These are phyloP conservation scores for Halophytophthora batemanensis DNA, from an alignment of 352 stramenopile genomes.

Conservation along the genomic window DNA sequence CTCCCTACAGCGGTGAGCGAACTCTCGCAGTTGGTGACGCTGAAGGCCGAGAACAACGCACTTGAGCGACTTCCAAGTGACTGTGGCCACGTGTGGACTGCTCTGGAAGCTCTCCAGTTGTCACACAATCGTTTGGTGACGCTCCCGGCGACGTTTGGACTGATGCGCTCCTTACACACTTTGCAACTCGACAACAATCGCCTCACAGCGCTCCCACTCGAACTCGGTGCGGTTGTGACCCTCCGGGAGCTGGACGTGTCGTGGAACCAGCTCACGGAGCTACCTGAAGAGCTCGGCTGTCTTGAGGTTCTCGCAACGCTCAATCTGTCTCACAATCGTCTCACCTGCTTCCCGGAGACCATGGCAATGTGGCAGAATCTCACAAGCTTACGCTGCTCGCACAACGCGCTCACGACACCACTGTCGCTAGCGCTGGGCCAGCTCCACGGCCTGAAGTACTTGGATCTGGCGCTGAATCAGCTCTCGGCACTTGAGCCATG, in stretches of 20 bases:
- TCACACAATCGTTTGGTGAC: constrained; percentile 43
- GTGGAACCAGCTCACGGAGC: constrained; percentile 47
- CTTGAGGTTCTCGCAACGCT: constrained; percentile 35
- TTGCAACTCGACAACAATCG: constrained; percentile 44
- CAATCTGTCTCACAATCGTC: constrained; percentile 52
- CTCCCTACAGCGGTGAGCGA: constrained; percentile 27
- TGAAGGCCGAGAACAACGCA: constrained; percentile 38
- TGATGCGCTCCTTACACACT: constrained; percentile 28
- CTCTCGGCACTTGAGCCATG: constrained; percentile 45
- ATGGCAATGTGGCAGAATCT: constrained; percentile 50
- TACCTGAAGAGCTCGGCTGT: constrained; percentile 67
- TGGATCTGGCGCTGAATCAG: constrained; percentile 57
- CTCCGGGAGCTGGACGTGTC: constrained; percentile 50
- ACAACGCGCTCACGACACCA: constrained; percentile 46
- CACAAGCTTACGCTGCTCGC: constrained; percentile 34
- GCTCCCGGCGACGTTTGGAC: constrained; percentile 42
- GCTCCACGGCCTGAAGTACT: constrained; percentile 38
- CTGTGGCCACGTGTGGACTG: constrained; percentile 20
- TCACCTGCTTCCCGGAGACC: constrained; percentile 40
- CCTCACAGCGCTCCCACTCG: constrained; percentile 38
- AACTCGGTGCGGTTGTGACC: constrained; percentile 48
- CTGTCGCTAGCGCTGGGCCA: constrained; percentile 28
- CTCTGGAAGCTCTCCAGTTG: constrained; percentile 34
- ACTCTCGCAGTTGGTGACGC: constrained; percentile 26
- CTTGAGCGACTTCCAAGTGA: constrained; percentile 32